Evolutionary conservation across 1,284 basidiomycete species (phyloP), one percentile per base, ranked within the genome.

Genomic region (Sanghuangporus weigelae): DNA sequence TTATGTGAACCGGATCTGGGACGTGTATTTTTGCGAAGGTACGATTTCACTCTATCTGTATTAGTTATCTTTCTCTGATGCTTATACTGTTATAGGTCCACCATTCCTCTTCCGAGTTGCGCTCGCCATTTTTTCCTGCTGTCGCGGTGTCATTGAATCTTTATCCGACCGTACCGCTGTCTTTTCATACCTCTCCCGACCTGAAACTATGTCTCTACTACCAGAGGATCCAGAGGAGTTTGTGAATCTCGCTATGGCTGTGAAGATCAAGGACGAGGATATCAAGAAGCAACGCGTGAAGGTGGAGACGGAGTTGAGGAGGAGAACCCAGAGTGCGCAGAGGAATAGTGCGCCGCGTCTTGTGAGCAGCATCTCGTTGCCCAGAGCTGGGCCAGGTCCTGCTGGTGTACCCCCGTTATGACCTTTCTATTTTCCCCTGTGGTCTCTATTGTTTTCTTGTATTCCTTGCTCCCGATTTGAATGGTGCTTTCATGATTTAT

Each of bases 11-110:
- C 82, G 95, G 16, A 81, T 95, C 3, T 93, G 94, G 88, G 95
- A 98, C 72, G 76, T 95, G 3, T 93, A 96, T 72, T 78, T 97
- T 40, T 89, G 85, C 63, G 93, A 96, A 76, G 93, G 92, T 93
- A 68, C 63, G 62, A 14, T 63, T 44, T 21, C 8, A 62, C 38
- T 14, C 53, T 7, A 44, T 63, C 21, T 21, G 4, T 16, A 14
- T 59, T 23, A 14, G 1, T 0, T 11, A 26, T n/a, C 16, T 7
- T 40, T 5, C 5, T 31, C 14, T 2, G 40, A 14, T 54, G 40
- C 1, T n/a, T 7, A 10, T 36, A n/a, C 31, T 42, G 68, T 62
- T 65, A 44, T 70, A 92, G 93, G 94, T 4, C 80, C 93, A 2
- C 82, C 87, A 0, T 94, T 89, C 80, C 79, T 96, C 49, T 81